Conservation (phyloP, 192 early-diverging fungal genomes). For the Pecoramyces ruminantium region DNA sequence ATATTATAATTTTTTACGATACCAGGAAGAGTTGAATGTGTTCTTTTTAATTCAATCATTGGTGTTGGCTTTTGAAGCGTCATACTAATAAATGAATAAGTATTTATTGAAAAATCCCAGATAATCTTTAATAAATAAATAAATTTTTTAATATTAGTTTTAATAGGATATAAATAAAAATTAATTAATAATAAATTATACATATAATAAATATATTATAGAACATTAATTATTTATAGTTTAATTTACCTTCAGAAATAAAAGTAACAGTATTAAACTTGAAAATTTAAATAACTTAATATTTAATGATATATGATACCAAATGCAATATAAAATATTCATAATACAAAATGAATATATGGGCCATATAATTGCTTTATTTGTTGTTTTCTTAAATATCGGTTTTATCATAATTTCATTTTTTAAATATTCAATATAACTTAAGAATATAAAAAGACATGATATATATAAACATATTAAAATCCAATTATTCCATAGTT, state of each 20-base stretch:
- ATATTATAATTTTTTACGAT: background rate
- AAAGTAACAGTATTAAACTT: background rate
- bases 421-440: background rate
- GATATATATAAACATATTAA: background rate
- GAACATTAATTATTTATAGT: no score
- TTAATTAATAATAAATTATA: no score
- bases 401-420: background rate
- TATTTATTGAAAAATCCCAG: background rate
- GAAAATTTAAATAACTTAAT: background rate
- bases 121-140: background rate
- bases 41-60: background rate
- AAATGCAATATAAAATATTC: background rate
- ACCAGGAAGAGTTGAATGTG: background rate
- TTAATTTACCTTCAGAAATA: background rate
- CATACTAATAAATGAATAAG: background rate
- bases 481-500: background rate
- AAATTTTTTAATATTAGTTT: background rate
- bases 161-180: no score
- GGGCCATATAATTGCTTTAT: background rate
- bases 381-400: background rate
- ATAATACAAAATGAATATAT: background rate
- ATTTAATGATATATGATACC: background rate
- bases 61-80: background rate
- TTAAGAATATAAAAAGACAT: background rate
- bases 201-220: no score